Percentiles rank a stretch among this genome's conserved stretches.
Conservation (phyloP, 352 stramenopile species). For the Blastocystis sp. region DNA sequence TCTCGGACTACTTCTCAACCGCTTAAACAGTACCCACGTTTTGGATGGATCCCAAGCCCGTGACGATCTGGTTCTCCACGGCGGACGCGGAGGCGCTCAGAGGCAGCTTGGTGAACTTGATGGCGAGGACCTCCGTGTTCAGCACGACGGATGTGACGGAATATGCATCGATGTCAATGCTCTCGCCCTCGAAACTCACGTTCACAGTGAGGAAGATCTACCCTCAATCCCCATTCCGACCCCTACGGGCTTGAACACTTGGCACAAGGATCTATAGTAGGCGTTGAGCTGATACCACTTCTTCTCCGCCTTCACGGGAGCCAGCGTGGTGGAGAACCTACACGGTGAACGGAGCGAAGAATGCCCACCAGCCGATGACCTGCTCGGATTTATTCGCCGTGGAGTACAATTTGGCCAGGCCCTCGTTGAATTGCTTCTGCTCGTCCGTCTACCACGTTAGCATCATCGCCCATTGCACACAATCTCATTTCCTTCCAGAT, state of each 20-base stretch:
- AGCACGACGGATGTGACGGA: conserved; percentile 34
- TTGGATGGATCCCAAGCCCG: not conserved
- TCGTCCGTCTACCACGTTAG: conserved; percentile 6
- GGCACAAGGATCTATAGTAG: conserved; percentile 43
- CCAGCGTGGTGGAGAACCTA: conserved; percentile 34
- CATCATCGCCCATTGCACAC: not conserved
- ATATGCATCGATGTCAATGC: conserved; percentile 20
- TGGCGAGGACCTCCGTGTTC: conserved; percentile 17
- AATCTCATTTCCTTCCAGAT: conserved; percentile 29
- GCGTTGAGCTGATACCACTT: conserved; percentile 42
- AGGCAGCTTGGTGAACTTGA: conserved; percentile 53
- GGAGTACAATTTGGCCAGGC: conserved; percentile 8
- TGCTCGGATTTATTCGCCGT: conserved; percentile 46
- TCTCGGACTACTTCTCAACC: not conserved
- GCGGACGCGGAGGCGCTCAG: conserved; percentile 11
- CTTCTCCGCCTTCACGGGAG: not conserved
- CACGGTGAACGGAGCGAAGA: not conserved
- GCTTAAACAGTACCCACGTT: not conserved
- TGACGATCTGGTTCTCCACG: conserved; percentile 34
- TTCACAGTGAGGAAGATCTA: conserved; percentile 55
- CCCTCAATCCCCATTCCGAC: not conserved
- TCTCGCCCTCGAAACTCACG: not conserved
- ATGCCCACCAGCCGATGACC: conserved; percentile 27
- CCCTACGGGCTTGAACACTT: conserved; percentile 31
- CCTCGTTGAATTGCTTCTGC: conserved; percentile 30